Conservation (phyloP, 108 stramenopile species). For the Nitzschia palea region DNA sequence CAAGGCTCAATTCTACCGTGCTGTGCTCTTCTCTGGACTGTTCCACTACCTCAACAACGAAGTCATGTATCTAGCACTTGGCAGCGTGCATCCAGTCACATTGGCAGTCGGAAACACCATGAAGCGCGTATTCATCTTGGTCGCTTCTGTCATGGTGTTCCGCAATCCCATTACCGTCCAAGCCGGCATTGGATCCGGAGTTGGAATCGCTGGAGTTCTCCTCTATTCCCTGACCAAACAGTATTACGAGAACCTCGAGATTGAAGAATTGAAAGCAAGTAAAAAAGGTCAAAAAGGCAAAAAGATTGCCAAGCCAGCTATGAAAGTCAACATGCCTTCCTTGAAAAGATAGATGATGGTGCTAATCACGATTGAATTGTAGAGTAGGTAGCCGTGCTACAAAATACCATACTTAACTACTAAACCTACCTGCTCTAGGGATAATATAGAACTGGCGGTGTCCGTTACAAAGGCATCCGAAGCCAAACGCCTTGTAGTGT, state of each 20-base stretch:
- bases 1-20: conserved; percentile 39
- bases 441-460: no score
- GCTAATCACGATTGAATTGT: no score
- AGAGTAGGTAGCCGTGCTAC: no score
- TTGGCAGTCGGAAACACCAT: conserved; percentile 95
- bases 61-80: conserved; percentile 93
- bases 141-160: conserved; percentile 92
- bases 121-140: conserved; percentile 96
- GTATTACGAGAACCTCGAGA: conserved; percentile 66
- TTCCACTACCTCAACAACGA: conserved; percentile 96
- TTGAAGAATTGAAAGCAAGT: background rate
- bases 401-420: no score
- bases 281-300: background rate
- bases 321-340: conserved; percentile 1
- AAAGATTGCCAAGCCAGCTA: background rate
- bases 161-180: conserved; percentile 80
- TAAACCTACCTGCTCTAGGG: no score
- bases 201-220: conserved; percentile 83
- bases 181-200: conserved; percentile 72
- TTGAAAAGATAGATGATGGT: background rate
- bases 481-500: no score
- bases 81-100: conserved; percentile 90
- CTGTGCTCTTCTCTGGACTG: conserved; percentile 76
- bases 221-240: conserved; percentile 81
- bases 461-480: no score